phyloP scores from a whole-genome alignment of 805 yeast species.

The Kodamaea jinghongensis region DNA sequence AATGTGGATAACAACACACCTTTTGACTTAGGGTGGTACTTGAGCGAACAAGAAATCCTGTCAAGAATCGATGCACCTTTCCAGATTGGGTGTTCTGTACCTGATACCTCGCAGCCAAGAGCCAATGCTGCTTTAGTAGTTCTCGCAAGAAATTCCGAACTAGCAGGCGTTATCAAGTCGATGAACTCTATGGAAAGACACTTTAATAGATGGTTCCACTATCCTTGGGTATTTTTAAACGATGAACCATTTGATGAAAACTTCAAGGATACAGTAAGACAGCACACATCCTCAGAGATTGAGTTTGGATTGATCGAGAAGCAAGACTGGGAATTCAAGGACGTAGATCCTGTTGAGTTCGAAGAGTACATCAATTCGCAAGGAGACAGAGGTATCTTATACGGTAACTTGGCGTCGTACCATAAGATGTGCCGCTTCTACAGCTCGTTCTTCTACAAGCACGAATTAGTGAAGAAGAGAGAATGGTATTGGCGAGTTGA shows the following conservation, averaged over 20 bases:
- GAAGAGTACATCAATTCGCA: slow-evolving; percentile 64
- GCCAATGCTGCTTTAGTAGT: slow-evolving; percentile 86
- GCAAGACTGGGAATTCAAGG: slow-evolving; percentile 66
- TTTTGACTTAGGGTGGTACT: slow-evolving; percentile 5
- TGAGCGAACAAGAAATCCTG: slow-evolving; percentile 15
- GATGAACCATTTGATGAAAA: slow-evolving; percentile 69
- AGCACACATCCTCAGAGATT: slow-evolving; percentile 57
- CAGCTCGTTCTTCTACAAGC: slow-evolving; percentile 78
- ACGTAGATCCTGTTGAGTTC: slow-evolving; percentile 42
- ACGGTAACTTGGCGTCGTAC: slow-evolving; percentile 78
- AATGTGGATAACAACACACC: background rate
- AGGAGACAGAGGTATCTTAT: slow-evolving; percentile 80
- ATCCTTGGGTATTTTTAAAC: slow-evolving; percentile 89
- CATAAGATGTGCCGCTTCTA: slow-evolving; percentile 96
- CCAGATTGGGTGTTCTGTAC: slow-evolving; percentile 52
- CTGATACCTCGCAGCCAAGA: slow-evolving; percentile 38
- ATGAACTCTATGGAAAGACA: slow-evolving; percentile 77
- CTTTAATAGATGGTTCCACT: slow-evolving; percentile 90
- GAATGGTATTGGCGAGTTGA: slow-evolving; percentile 98
- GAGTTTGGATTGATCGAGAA: slow-evolving; percentile 67
- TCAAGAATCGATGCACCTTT: slow-evolving; percentile 43
- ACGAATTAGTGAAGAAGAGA: slow-evolving; percentile 63
- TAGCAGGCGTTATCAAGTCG: slow-evolving; percentile 71
- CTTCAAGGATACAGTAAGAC: slow-evolving; percentile 53
- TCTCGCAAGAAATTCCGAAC: slow-evolving; percentile 76